Percentiles rank a stretch among this genome's conserved stretches.
These are phyloP conservation scores for Diophrys appendiculata DNA, from an alignment of 73 alveolate genomes.

Conservation along the genomic window DNA sequence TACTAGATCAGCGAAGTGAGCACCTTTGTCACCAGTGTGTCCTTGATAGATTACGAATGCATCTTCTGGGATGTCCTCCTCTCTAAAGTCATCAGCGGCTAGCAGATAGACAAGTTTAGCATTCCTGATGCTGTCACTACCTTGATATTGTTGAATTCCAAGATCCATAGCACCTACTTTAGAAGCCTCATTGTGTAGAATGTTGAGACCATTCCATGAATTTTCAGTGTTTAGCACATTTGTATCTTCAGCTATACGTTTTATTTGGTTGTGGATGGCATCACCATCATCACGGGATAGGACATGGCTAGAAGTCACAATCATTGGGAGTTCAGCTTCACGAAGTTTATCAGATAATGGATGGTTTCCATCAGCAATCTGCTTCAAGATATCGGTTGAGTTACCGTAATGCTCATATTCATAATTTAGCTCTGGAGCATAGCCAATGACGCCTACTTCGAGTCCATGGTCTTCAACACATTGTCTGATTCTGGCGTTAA, in stretches of 20 bases:
- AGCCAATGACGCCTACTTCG: constrained; percentile 77
- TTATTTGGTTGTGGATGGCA: constrained; percentile 62
- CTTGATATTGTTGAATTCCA: constrained; percentile 62
- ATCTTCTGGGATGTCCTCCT: constrained; percentile 86
- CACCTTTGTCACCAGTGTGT: constrained; percentile 94
- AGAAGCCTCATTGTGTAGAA: constrained; percentile 74
- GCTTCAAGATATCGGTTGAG: constrained; percentile 67
- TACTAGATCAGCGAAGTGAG: constrained; percentile 83
- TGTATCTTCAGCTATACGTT: constrained; percentile 55
- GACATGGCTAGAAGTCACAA: constrained; percentile 55
- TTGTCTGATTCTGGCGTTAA: constrained; percentile 80
- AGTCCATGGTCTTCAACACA: constrained; percentile 65
- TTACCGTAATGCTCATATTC: constrained; percentile 77
- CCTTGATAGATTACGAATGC: constrained; percentile 89
- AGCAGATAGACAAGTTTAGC: constrained; percentile 78
- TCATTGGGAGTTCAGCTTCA: constrained; percentile 86
- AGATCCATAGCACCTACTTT: constrained; percentile 85
- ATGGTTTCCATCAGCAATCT: constrained; percentile 81
- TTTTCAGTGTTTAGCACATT: constrained; percentile 65
- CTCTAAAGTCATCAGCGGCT: constrained; percentile 84
- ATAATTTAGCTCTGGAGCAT: constrained; percentile 71
- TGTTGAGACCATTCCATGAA: constrained; percentile 86
- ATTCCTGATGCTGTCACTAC: constrained; percentile 7
- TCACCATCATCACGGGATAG: constrained; percentile 81
- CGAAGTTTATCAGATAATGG: constrained; percentile 72